These are phyloP conservation scores for Aspergillus brasiliensis DNA, from an alignment of 2,329 filamentous ascomycete species.

Conservation along the genomic window DNA sequence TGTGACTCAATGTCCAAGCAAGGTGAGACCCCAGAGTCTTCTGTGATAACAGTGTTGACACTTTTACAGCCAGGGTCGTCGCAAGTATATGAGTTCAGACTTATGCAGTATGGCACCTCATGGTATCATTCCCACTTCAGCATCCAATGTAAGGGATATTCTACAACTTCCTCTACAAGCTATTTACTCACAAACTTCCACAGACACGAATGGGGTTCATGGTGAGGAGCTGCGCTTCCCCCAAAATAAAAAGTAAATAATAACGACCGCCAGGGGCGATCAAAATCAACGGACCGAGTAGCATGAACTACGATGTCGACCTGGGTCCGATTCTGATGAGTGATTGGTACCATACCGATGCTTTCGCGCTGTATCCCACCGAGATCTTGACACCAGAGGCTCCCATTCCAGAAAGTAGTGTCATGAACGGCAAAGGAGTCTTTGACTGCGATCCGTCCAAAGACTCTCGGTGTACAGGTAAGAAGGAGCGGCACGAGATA, in stretches of 20 bases:
- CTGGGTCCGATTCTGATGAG: conserved; percentile 36
- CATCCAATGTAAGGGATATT: conserved; percentile 25
- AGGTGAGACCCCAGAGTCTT: too few relatives aligned
- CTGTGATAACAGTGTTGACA: neutral
- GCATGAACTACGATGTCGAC: conserved; percentile 42
- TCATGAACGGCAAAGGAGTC: conserved; percentile 43
- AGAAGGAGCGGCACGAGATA: too few relatives aligned
- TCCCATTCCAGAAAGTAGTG: conserved; percentile 45
- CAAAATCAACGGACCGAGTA: conserved; percentile 47
- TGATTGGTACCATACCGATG: conserved; percentile 35
- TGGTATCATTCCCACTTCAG: conserved; percentile 41
- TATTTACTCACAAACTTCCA: neutral
- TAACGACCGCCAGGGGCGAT: conserved; percentile 59
- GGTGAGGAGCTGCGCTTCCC: neutral
- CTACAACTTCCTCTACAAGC: neutral
- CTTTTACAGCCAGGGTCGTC: conserved; percentile 31
- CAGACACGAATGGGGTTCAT: neutral
- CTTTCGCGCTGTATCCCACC: conserved; percentile 18
- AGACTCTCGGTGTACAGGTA: conserved; percentile 49
- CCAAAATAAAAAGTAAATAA: neutral
- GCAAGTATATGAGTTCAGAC: conserved; percentile 41
- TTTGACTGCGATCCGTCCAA: conserved; percentile 27
- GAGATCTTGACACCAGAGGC: too few relatives aligned
- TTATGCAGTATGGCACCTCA: conserved; percentile 38
- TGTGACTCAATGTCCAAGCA: conserved; percentile 42